phyloP scores from a whole-genome alignment of 2,329 filamentous ascomycete genomes.

The Fusarium illudens region DNA sequence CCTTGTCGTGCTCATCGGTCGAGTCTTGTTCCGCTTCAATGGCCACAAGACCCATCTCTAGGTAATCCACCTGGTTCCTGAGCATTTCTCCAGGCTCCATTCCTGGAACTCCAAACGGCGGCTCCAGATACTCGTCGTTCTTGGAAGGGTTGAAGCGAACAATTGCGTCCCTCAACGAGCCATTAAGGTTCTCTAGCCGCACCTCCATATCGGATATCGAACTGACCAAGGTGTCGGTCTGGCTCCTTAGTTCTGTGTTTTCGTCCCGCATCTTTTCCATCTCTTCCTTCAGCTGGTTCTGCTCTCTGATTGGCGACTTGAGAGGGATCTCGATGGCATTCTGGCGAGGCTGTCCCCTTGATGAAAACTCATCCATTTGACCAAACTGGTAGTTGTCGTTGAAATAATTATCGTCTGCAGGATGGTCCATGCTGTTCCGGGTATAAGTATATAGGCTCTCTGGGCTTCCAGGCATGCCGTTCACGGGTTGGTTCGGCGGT shows the following conservation, averaged over 20 bases:
- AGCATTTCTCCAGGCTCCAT: conserved; percentile 58
- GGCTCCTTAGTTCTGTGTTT: conserved; percentile 50
- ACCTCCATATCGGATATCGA: conserved; percentile 69
- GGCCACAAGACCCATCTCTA: conserved; percentile 70
- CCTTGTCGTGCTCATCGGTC: conserved; percentile 42
- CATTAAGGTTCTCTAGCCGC: conserved; percentile 73
- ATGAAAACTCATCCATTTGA: conserved; percentile 60
- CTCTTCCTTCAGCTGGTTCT: conserved; percentile 60
- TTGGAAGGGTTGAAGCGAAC: conserved; percentile 67
- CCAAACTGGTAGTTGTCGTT: conserved; percentile 79
- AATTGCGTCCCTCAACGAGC: conserved; percentile 72
- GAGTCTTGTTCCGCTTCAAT: conserved; percentile 67
- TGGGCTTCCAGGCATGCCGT: conserved; percentile 75
- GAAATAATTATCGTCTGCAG: conserved; percentile 69
- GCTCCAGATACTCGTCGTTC: conserved; percentile 56
- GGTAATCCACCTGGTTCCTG: conserved; percentile 71
- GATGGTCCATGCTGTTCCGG: conserved; percentile 64
- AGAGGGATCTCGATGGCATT: conserved; percentile 65
- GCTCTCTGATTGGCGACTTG: conserved; percentile 65
- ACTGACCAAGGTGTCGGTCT: conserved; percentile 49
- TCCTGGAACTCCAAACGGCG: conserved; percentile 48
- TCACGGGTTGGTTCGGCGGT: conserved; percentile 53
- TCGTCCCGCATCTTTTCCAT: conserved; percentile 57
- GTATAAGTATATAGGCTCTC: conserved; percentile 78
- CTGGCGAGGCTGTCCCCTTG: conserved; percentile 46